phyloP scores from a whole-genome alignment of 352 stramenopile genomes.

The Globisporangium irregulare region DNA sequence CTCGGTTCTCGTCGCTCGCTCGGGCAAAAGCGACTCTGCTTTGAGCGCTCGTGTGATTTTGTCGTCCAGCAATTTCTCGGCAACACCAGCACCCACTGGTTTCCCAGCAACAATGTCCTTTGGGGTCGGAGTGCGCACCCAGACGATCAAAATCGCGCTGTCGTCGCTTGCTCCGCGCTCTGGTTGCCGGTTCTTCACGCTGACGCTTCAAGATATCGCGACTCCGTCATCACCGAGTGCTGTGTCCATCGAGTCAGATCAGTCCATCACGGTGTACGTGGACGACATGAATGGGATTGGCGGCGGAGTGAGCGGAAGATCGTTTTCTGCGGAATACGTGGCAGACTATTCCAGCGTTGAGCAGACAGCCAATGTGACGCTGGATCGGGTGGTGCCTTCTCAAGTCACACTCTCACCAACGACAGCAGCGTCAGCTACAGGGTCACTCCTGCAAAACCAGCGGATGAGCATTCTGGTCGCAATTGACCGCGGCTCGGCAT shows the following conservation, averaged over 20 bases:
- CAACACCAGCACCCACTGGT: conserved; percentile 10
- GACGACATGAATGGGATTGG: conserved; percentile 45
- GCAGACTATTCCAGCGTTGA: conserved; percentile 19
- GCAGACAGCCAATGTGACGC: conserved; percentile 16
- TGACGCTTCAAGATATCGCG: conserved; percentile 29
- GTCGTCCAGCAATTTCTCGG: conserved; percentile 32
- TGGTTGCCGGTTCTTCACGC: conserved; percentile 35
- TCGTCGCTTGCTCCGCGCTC: conserved; percentile 24
- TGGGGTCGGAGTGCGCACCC: conserved; percentile 17
- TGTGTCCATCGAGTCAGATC: conserved; percentile 31
- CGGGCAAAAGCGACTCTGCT: conserved; percentile 19
- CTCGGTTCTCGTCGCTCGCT: conserved; percentile 30
- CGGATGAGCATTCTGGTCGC: conserved; percentile 49
- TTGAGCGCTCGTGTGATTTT: conserved; percentile 26
- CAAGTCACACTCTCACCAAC: conserved; percentile 30
- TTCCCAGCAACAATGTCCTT: conserved; percentile 24
- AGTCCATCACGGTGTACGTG: conserved; percentile 38
- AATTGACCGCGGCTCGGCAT: conserved; percentile 30
- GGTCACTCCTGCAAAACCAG: conserved; percentile 26
- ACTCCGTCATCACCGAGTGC: conserved; percentile 11
- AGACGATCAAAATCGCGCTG: conserved; percentile 27
- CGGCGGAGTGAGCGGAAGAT: conserved; percentile 10
- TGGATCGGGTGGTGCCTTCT: conserved; percentile 37
- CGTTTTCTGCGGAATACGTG: conserved; percentile 24
- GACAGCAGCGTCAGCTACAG: conserved; percentile 1